Evolutionary conservation across 2,329 filamentous ascomycete genomes (phyloP), one percentile per base, ranked within the genome.

Genomic region (Phaeosphaeriaceae sp.): DNA sequence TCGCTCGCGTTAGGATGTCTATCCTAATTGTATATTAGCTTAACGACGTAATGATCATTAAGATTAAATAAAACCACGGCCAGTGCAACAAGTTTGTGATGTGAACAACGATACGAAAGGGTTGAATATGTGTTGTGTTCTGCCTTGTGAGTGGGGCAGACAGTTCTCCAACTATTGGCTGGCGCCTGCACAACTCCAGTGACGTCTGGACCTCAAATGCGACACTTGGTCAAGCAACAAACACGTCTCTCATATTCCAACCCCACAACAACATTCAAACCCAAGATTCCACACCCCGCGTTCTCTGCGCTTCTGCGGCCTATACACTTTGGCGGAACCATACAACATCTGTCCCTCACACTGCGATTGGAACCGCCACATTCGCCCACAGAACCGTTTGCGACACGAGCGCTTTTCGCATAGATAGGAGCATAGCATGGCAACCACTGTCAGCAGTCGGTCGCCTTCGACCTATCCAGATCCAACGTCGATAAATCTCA

Each of bases 401-500:
- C 35, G n/a, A 40, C 26, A 35, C 30, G 30, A 11, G 30, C 30
- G 30, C 30, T 13, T 6, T 3, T 15, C 15, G 5, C 35, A 40
- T n/a, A n/a, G 2, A 2, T 8, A 40, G 35, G 15, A 40, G 35
- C 15, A 40, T 4, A 56, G 19, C 26, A 74, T 73, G 71, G 46
- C 67, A 15, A 54, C 69, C 11, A 59, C 60, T 54, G 47, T 70
- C 43, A 64, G 58, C n/a, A 4, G 11, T 15, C 19, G 43, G 43
- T 69, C 70, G 6, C 68, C 72, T 1, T 61, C 71, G 42, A 63
- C 56, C 1, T 66, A 59, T 28, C 66, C 72, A 10, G 72, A 76
- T 19, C 54, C 69, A 5, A 73, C 70, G 2, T 60, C 69, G 1
- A 75, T 79, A 44, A 79, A 91, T 69, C 83, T 94, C 19, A 85